Evolutionary conservation across 208 protist genomes (phyloP), one percentile per base, ranked within the genome.

Genomic region (Borovskyia barvae): DNA sequence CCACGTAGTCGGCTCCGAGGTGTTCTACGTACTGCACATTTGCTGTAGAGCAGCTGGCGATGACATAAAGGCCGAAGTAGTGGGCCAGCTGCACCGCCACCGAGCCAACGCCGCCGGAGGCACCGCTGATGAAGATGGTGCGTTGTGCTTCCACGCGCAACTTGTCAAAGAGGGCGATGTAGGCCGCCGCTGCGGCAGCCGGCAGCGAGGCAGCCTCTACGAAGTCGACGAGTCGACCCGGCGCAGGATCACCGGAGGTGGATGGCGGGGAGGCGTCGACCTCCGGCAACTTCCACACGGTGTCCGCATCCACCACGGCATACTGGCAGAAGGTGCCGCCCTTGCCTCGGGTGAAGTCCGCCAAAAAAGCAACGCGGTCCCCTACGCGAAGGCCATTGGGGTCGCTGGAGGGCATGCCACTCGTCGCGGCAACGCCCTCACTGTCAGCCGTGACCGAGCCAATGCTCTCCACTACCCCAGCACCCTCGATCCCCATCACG

Each of bases 41-140:
- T 0, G 71, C 54, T 4, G 70, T 75, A 6, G 81, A 85, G 57
- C 81, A 90, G 25, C 72, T 78, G 2, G 81, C 84, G 17, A 91
- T 63, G 3, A 91, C 83, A 28, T 55, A 75, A 8, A 89, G 56
- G n/a, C 83, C 83, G 43, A 75, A 79, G 66, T 87, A 78, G 46
- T 84, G 82, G 11, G 83, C 77, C n/a, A 95, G 51, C 46, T 95
- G 80, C 53, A 91, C 81, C 30, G 84, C 89, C 6, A 81, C 58
- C 11, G 72, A 75, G 29, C 89, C 89, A 19, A 93, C 76, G 28
- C 85, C 89, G 24, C 85, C 83, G 3, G 81, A 81, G 8, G 77
- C 89, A 33, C 81, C 85, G 42, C 66, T 83, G 55, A 95, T 82
- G 53, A 92, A 85, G 47, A 95, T 90, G 49, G 61, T 82, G 20